Base-by-base conservation (phyloP, 768 basidiomycete species). In the Kwoniella botswanensis region DNA sequence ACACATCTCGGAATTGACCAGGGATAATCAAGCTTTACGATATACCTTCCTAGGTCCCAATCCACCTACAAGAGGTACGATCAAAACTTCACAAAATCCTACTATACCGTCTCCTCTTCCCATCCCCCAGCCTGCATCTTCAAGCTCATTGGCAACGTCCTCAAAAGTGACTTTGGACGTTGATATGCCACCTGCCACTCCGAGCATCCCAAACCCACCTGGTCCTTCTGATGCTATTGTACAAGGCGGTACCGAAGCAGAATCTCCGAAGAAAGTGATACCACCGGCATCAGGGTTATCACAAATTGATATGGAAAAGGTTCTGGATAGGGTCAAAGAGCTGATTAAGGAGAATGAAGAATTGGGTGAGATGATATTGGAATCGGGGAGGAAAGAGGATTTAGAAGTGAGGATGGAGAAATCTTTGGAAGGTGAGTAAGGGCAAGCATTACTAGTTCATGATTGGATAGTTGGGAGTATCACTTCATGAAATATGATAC, bases 271-370 rank as follows among this genome's bases (percentile, higher is more conserved):
- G n/a, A 55, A 24, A 9, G 35, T 35, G 35, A 1, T 35, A 35
- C 6, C 35, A 9, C 35, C 35, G 1, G 35, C 35, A 35, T 35
- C 35, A 7, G 22, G 59, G 2, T n/a, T 43, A 11, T 7, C 13
- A 15, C 59, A 61, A 58, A 65, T 78, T 1, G 76, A 80, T 52
- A 42, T 80, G 60, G 72, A 74, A n/a, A 65, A 52, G 18, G 76
- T 80, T 4, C n/a, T 80, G 17, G 59, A 66, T 18, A 24, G 76
- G 17, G 77, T 80, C 24, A 80, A 78, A 59, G 74, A 73, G 46
- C 67, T 80, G 3, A 64, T 77, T 10, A 64, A 52, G 66, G 79
- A 80, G 76, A 80, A 80, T 60, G 75, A 78, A 52, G 79, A 80
- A 52, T 59, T 80, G 29, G 79, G 79, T 5, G 77, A 75, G 61